A percentile compares a stretch with the other conserved stretches of the same genome.
phyloP scores from a whole-genome alignment of 2,329 filamentous ascomycete species.

The Daldinia eschscholtzii region DNA sequence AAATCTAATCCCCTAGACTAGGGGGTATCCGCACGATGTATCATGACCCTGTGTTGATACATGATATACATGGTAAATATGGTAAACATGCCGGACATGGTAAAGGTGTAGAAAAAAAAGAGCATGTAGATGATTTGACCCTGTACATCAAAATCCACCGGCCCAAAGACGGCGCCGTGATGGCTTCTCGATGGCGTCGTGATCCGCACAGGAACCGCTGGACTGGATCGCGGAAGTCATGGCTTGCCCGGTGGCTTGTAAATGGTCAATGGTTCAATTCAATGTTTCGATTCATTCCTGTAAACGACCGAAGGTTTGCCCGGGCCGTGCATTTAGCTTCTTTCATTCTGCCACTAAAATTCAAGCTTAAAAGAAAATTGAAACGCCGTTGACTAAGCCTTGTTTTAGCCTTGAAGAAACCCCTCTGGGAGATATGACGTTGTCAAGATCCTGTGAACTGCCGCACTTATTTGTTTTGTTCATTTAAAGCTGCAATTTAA shows the following conservation, averaged over 20 bases:
- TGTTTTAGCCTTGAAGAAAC: conserved; percentile 42
- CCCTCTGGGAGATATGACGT: conserved; percentile 38
- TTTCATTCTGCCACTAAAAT: conserved; percentile 29
- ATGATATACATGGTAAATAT: background rate
- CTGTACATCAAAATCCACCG: conserved; percentile 16
- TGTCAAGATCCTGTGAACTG: conserved; percentile 35
- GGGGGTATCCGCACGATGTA: conserved; percentile 12
- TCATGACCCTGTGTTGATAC: conserved; percentile 7
- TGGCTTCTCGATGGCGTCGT: conserved; percentile 29
- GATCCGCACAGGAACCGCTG: conserved; percentile 35
- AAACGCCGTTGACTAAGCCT: conserved; percentile 43
- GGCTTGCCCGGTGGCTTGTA: conserved; percentile 36
- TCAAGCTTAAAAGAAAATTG: conserved; percentile 45
- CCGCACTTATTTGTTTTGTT: conserved; percentile 36
- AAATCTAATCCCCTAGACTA: conserved; percentile 22
- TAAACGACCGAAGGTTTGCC: conserved; percentile 52
- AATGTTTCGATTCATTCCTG: conserved; percentile 46
- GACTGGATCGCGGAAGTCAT: conserved; percentile 32
- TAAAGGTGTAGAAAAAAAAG: background rate
- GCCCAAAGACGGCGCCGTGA: conserved; percentile 25
- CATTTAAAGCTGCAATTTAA: conserved; percentile 39
- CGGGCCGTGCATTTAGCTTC: conserved; percentile 43
- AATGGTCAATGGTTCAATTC: conserved; percentile 40
- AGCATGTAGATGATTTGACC: background rate
- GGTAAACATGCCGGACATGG: no score